These are phyloP conservation scores for Papiliotrema fonsecae DNA, from an alignment of 1,284 basidiomycete genomes.

Conservation along the genomic window DNA sequence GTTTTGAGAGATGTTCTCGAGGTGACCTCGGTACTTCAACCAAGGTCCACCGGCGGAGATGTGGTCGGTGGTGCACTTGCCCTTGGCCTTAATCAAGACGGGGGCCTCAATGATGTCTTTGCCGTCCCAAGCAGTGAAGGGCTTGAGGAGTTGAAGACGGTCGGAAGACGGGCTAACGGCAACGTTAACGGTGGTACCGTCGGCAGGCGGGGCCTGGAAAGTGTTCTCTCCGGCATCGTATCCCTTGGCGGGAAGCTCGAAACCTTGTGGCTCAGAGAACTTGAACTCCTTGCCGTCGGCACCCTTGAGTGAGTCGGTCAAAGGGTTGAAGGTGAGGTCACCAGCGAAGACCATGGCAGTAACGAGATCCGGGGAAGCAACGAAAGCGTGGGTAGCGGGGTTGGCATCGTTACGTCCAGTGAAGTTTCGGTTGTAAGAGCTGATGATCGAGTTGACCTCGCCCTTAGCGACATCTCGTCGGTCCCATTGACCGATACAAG, in stretches of 20 bases:
- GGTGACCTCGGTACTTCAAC: conserved; percentile 99
- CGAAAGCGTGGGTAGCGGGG: conserved; percentile 97
- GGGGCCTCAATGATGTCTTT: conserved; percentile 86
- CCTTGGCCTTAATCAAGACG: conserved; percentile 94
- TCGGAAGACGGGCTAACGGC: conserved; percentile 84
- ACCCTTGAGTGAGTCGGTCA: conserved; percentile 84
- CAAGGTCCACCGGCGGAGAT: conserved; percentile 77
- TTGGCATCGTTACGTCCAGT: conserved; percentile 99
- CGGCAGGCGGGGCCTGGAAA: conserved; percentile 88
- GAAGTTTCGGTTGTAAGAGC: conserved; percentile 99
- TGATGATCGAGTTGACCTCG: conserved; percentile 94
- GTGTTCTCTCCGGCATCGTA: conserved; percentile 97
- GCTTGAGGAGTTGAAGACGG: conserved; percentile 88
- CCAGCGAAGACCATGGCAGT: conserved; percentile 97
- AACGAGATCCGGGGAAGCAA: conserved; percentile 95
- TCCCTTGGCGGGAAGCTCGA: conserved; percentile 88
- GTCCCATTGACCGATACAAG: conserved; percentile 99
- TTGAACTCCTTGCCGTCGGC: conserved; percentile 96
- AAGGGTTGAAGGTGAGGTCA: conserved; percentile 90
- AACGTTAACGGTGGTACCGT: conserved; percentile 78
- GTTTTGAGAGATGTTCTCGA: conserved; percentile 98
- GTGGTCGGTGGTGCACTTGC: conserved; percentile 84
- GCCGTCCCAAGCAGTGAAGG: conserved; percentile 90
- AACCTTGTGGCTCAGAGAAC: conserved; percentile 83
- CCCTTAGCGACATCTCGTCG: conserved; percentile 95